Evolutionary conservation across 1,284 basidiomycete species (phyloP).

Genomic region (Meira miltonrushii): DNA sequence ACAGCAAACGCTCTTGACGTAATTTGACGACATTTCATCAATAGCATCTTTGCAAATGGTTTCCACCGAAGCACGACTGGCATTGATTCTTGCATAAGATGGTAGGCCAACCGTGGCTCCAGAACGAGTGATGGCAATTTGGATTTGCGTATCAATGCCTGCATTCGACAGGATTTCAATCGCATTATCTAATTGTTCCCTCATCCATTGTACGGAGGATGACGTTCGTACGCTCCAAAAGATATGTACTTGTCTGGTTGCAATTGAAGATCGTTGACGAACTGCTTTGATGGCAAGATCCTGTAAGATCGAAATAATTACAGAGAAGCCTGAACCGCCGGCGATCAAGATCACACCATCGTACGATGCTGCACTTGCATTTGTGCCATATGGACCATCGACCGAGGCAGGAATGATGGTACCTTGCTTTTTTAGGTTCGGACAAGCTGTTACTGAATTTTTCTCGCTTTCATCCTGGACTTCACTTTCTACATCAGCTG

Average conservation of each 20-base stretch:
- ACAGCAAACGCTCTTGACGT: no score
- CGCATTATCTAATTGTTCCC: constrained; percentile 5
- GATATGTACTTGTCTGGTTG: background rate
- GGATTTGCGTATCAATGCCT: background rate
- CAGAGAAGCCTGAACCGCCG: constrained; percentile 36
- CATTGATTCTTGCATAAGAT: no score
- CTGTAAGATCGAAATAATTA: constrained; percentile 26
- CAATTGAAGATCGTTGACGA: background rate
- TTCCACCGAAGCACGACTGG: no score
- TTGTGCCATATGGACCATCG: constrained; percentile 38
- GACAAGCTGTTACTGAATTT: background rate
- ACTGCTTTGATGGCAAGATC: constrained; percentile 17
- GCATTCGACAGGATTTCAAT: background rate
- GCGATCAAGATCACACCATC: constrained; percentile 24
- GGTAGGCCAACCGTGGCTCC: background rate
- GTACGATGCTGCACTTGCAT: constrained; percentile 19
- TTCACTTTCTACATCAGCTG: background rate
- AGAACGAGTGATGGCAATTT: background rate
- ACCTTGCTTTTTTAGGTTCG: background rate
- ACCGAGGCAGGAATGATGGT: constrained; percentile 20
- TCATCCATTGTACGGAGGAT: background rate
- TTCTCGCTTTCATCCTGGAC: background rate
- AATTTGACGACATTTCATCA: no score
- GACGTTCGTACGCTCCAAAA: constrained; percentile 6
- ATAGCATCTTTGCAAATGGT: no score